Evolutionary conservation across 2,329 filamentous ascomycete genomes (phyloP).

Genomic region (Knoxdaviesia capensis): DNA sequence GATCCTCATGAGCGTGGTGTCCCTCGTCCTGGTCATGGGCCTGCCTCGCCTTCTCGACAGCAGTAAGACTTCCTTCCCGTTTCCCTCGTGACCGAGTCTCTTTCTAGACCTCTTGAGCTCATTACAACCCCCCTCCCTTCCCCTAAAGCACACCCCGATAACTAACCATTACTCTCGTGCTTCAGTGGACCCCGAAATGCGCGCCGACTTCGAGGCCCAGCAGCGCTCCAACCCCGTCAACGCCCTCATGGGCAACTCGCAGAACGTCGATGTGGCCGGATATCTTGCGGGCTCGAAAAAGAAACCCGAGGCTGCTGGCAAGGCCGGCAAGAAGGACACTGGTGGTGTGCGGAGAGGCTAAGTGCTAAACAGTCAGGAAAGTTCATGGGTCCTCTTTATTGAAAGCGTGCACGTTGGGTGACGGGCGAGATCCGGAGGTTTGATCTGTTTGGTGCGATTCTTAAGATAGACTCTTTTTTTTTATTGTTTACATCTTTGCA

Average conservation of each 20-base stretch:
- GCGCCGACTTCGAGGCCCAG: constrained; percentile 78
- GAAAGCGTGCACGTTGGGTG: too few relatives aligned
- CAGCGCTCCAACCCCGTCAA: constrained; percentile 57
- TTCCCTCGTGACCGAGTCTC: neutral
- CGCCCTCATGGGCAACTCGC: constrained; percentile 21
- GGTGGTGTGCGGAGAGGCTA: constrained; percentile 16
- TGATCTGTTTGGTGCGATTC: too few relatives aligned
- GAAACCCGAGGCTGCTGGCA: constrained; percentile 13
- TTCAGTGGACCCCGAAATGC: constrained; percentile 89
- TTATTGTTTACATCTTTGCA: too few relatives aligned
- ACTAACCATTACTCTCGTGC: constrained; percentile 3
- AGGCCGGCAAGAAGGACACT: constrained; percentile 15
- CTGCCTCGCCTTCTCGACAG: constrained; percentile 94
- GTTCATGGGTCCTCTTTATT: neutral
- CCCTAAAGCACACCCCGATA: constrained; percentile 1
- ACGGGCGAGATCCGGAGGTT: too few relatives aligned
- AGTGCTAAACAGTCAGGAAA: constrained; percentile 2
- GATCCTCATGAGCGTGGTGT: constrained; percentile 79
- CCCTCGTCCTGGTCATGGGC: constrained; percentile 66
- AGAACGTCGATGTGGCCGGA: constrained; percentile 39
- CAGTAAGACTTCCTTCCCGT: constrained; percentile 38
- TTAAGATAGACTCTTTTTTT: too few relatives aligned
- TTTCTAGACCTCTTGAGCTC: neutral
- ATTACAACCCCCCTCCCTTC: neutral
- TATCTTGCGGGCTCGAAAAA: constrained; percentile 38